Percentiles rank a stretch among this genome's conserved stretches.
These are phyloP conservation scores for Chalciporus sphaerocephalus DNA, from an alignment of 768 basidiomycete species.

Conservation along the genomic window DNA sequence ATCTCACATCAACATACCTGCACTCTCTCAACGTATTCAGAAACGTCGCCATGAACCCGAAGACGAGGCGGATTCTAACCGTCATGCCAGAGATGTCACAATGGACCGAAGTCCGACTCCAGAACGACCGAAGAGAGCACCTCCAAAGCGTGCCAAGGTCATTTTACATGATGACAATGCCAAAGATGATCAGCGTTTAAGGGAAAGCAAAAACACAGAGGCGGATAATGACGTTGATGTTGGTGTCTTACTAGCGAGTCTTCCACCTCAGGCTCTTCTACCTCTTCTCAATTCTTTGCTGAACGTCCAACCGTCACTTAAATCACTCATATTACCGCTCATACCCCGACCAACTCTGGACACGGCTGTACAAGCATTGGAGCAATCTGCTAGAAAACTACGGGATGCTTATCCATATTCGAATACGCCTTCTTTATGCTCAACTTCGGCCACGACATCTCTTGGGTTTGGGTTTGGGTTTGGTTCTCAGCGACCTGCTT, in stretches of 20 bases:
- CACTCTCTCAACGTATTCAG: constrained; percentile 40
- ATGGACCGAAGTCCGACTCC: constrained; percentile 88
- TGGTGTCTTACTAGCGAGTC: constrained; percentile 74
- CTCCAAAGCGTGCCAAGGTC: constrained; percentile 57
- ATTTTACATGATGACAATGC: constrained; percentile 22
- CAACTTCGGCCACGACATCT: constrained; percentile 32
- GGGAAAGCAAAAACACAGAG: constrained; percentile 44
- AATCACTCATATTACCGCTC: constrained; percentile 64
- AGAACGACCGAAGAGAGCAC: constrained; percentile 65
- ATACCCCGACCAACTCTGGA: constrained; percentile 85
- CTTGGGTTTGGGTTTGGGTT: constrained; percentile 30
- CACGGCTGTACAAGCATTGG: constrained; percentile 63
- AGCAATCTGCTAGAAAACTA: constrained; percentile 65
- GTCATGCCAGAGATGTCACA: constrained; percentile 49
- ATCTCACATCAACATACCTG: constrained; percentile 45
- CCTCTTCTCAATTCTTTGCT: constrained; percentile 70
- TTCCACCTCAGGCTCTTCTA: constrained; percentile 72
- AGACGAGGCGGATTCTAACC: constrained; percentile 51
- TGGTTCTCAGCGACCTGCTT: constrained; percentile 22
- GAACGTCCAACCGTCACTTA: constrained; percentile 63
- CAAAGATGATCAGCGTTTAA: constrained; percentile 41
- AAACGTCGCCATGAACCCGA: constrained; percentile 69
- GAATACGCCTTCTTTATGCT: constrained; percentile 35
- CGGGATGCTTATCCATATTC: constrained; percentile 85
- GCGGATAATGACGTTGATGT: constrained; percentile 56